phyloP scores from a whole-genome alignment of 192 early-diverging fungal genomes.

The Coemansia sp. region DNA sequence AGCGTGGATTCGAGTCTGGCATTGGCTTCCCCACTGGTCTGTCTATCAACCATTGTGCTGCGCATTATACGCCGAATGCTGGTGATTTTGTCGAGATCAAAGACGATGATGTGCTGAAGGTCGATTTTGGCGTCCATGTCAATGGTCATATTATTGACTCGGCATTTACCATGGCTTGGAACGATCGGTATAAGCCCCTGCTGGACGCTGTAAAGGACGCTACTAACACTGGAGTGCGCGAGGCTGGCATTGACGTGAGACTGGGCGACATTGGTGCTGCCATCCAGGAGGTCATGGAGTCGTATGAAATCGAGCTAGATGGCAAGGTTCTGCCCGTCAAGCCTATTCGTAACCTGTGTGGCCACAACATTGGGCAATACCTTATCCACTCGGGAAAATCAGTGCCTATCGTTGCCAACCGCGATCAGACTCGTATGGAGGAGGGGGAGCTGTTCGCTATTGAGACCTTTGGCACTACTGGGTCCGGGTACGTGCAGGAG shows the following conservation, averaged over 20 bases:
- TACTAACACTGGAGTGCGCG: slow-evolving; percentile 92
- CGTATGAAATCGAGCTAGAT: slow-evolving; percentile 93
- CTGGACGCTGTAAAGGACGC: slow-evolving; percentile 90
- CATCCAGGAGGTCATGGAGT: slow-evolving; percentile 98
- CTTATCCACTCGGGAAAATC: slow-evolving; percentile 93
- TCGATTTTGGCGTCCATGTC: slow-evolving; percentile 95
- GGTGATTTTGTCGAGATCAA: slow-evolving; percentile 89
- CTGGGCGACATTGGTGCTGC: slow-evolving; percentile 94
- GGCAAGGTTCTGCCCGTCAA: slow-evolving; percentile 91
- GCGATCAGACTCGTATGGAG: slow-evolving; percentile 93
- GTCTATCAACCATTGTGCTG: slow-evolving; percentile 93
- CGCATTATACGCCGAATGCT: slow-evolving; percentile 97
- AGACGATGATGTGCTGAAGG: slow-evolving; percentile 93
- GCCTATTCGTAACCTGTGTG: slow-evolving; percentile 94
- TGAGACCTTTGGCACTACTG: slow-evolving; percentile 97
- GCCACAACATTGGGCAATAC: slow-evolving; percentile 92
- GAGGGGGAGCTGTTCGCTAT: slow-evolving; percentile 92
- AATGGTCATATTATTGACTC: slow-evolving; percentile 93
- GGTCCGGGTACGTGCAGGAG: slow-evolving; percentile 85
- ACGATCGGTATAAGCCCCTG: slow-evolving; percentile 85
- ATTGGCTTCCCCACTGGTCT: slow-evolving; percentile 96
- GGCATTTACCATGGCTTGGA: slow-evolving; percentile 91
- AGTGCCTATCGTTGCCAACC: slow-evolving; percentile 89
- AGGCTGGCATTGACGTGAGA: slow-evolving; percentile 97
- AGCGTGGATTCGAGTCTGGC: slow-evolving; percentile 77